Percentiles rank a stretch among this genome's conserved stretches.
phyloP scores from a whole-genome alignment of 148 eudicot genomes.

The Cornus suecica region DNA sequence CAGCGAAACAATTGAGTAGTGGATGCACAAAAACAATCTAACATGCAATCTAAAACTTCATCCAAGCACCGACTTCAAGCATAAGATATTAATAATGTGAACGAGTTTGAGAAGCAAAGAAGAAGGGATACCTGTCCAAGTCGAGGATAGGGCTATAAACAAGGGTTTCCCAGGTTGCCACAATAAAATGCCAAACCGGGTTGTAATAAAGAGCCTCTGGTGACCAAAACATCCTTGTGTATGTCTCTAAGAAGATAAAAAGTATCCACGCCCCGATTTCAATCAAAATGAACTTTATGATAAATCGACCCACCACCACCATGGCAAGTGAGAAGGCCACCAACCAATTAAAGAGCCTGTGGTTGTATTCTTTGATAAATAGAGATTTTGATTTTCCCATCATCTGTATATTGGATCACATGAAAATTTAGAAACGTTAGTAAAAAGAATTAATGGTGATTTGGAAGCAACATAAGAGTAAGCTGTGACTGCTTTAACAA shows the following conservation, averaged over 20 bases:
- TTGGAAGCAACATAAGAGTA: not conserved
- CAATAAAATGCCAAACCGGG: constrained; percentile 87
- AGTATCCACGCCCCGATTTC: constrained; percentile 97
- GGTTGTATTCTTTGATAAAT: constrained; percentile 94
- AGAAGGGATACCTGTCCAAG: constrained; percentile 71
- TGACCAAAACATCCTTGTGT: constrained; percentile 98
- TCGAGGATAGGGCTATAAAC: constrained; percentile 94
- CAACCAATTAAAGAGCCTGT: constrained; percentile 93
- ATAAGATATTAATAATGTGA: not conserved
- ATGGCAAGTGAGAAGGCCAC: constrained; percentile 88
- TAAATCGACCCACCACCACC: constrained; percentile 89
- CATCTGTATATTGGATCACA: constrained; percentile 58
- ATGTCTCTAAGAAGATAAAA: constrained; percentile 93
- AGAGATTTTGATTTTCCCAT: constrained; percentile 74
- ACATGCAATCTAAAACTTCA: not conserved
- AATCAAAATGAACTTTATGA: constrained; percentile 72
- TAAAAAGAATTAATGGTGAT: not conserved
- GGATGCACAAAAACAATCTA: not conserved
- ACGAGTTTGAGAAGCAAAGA: not conserved
- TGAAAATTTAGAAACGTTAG: not conserved
- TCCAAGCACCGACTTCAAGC: not conserved
- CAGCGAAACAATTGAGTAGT: no score
- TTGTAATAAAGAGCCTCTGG: constrained; percentile 97
- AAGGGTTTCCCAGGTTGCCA: constrained; percentile 80
- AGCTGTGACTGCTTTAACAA: not conserved